Evolutionary conservation across 2,329 filamentous ascomycete species (phyloP).

Genomic region (Verticillium nonalfalfae): DNA sequence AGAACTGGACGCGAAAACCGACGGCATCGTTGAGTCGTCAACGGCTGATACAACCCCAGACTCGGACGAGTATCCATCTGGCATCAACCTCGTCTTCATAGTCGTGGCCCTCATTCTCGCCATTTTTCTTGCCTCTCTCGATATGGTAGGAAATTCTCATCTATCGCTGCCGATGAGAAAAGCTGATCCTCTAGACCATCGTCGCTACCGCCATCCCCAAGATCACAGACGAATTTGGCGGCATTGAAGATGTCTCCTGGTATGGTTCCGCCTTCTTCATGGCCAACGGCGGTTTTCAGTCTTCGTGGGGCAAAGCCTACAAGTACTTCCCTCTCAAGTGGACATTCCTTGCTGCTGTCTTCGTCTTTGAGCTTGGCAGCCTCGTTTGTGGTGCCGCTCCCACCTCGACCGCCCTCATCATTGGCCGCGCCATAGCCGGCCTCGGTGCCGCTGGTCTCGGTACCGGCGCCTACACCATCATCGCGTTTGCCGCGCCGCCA

Average conservation of each 20-base stretch:
- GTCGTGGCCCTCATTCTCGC: conserved; percentile 29
- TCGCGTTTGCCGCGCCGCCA: conserved; percentile 29
- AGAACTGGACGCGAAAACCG: neutral
- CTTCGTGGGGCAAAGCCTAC: conserved; percentile 34
- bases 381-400: conserved; percentile 29
- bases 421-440: conserved; percentile 27
- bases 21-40: neutral
- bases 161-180: neutral
- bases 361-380: conserved; percentile 36
- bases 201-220: conserved; percentile 37
- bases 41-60: neutral
- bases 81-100: conserved; percentile 23
- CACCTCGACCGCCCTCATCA: conserved; percentile 23
- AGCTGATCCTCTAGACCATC: conserved; percentile 21
- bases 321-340: conserved; percentile 37
- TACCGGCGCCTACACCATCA: conserved; percentile 35
- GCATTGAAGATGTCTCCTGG: conserved; percentile 42
- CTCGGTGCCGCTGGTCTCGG: conserved; percentile 38
- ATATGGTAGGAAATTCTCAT: conserved; percentile 12
- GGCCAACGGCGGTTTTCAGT: conserved; percentile 30
- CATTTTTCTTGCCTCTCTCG: conserved; percentile 33
- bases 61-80: conserved; percentile 3
- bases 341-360: conserved; percentile 28
- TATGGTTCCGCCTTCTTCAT: conserved; percentile 39
- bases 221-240: conserved; percentile 34